A percentile compares a stretch with the other conserved stretches of the same genome.
These are phyloP conservation scores for Rhodotorula mucilaginosa DNA, from an alignment of 1,284 basidiomycete genomes.

Conservation along the genomic window DNA sequence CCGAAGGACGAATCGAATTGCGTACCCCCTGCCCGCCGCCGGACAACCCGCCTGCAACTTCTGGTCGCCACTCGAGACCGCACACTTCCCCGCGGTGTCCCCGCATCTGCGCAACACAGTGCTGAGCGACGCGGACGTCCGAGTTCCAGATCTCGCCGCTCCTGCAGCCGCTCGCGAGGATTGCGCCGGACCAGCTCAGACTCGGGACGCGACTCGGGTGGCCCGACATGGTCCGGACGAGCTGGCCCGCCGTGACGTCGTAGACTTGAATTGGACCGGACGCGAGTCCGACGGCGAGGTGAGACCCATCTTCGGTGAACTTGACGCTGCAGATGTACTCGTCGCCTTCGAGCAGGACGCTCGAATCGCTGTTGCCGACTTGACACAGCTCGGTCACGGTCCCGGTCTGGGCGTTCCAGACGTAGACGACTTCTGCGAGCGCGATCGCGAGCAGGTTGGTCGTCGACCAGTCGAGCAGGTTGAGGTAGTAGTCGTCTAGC, in stretches of 20 bases:
- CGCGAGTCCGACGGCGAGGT: conserved; percentile 81
- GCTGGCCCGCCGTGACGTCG: conserved; percentile 78
- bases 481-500: conserved; percentile 96
- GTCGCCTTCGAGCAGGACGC: conserved; percentile 51
- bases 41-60: conserved; percentile 38
- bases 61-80: conserved; percentile 49
- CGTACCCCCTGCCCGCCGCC: conserved; percentile 43
- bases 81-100: conserved; percentile 90
- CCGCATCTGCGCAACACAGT: conserved; percentile 82
- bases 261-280: conserved; percentile 91
- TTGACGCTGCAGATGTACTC: conserved; percentile 73
- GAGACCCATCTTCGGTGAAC: conserved; percentile 83
- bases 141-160: conserved; percentile 93
- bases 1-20: neutral
- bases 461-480: conserved; percentile 84
- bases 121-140: conserved; percentile 79
- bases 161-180: conserved; percentile 80
- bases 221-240: conserved; percentile 82
- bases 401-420: conserved; percentile 92
- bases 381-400: conserved; percentile 65
- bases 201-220: conserved; percentile 74
- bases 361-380: conserved; percentile 46
- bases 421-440: conserved; percentile 74
- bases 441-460: conserved; percentile 86
- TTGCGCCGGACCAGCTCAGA: conserved; percentile 79